Base-by-base conservation (phyloP, 2,329 filamentous ascomycete species). In the Ceratocystis lukuohia region DNA sequence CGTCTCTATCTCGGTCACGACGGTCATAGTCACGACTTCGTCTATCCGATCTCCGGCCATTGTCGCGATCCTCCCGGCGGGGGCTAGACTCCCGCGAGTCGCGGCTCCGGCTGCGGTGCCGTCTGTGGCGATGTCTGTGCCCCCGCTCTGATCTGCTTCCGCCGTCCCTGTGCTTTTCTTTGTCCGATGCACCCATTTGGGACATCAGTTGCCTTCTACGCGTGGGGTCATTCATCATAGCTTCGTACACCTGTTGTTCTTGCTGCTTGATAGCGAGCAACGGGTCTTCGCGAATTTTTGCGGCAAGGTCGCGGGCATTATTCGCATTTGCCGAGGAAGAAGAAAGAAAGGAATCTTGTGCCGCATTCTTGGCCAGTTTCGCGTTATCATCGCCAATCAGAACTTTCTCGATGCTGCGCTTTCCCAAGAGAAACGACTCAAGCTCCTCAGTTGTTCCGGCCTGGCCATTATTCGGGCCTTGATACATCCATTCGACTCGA, bases 401-500 rank as follows among this genome's bases (percentile, higher is more conserved):
- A 44, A 85, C 74, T 12, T 87, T 86, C 78, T 97, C 93, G 74
- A 99, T 93, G 67, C 92, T 84, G 67, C 94, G 83, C 79, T 96
- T 97, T 64, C 94, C 94, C 15, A 99, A 80, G 1, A 99, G 77
- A 74, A 96, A 99, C 3, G 89, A 91, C 73, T 99, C 94, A 77
- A 90, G 91, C 76, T 97, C 94, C 75, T 96, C 93, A 3, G 83
- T 84, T 48, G 84, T 89, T 37, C 88, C 88, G n/a, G 80, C 79
- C 72, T 89, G 87, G 45, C 90, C 89, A 72, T 84, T 80, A 62
- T 87, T 88, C 6, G 94, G 91, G 1, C 93, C 93, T 71, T 88
- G 85, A 76, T 99, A 99, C 91, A 99, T 96, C 90, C 94, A 99
- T 72, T 97, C 94, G 30, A 99, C 93, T 45, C 91, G 86, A 71